Evolutionary conservation across 805 yeast species (phyloP).

Genomic region (Candida montana): DNA sequence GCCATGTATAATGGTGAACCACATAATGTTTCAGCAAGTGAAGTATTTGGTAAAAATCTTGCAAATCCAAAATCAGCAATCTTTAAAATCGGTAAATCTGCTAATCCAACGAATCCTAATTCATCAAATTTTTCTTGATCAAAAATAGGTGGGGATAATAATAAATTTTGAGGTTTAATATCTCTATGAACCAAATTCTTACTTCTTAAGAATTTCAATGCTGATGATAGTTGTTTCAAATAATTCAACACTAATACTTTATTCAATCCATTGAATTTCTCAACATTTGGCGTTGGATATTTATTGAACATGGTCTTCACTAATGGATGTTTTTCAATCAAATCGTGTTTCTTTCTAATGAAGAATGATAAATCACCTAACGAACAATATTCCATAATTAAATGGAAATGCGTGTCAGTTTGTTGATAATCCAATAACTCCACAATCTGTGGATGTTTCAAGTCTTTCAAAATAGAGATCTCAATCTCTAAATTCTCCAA

Average conservation of each 20-base stretch:
- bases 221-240: conserved; percentile 78
- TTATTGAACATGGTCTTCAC: conserved; percentile 69
- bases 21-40: conserved; percentile 94
- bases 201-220: conserved; percentile 73
- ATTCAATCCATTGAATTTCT: conserved; percentile 72
- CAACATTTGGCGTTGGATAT: conserved; percentile 70
- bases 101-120: conserved; percentile 62
- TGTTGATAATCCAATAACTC: conserved; percentile 77
- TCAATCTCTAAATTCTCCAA: conserved; percentile 90
- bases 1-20: conserved; percentile 99
- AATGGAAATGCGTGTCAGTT: conserved; percentile 71
- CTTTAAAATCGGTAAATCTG: conserved; percentile 86
- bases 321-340: conserved; percentile 70
- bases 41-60: conserved; percentile 84
- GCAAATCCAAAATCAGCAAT: conserved; percentile 99
- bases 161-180: conserved; percentile 85
- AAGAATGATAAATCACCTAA: conserved; percentile 90
- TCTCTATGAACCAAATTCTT: conserved; percentile 91
- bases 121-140: conserved; percentile 50
- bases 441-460: conserved; percentile 92
- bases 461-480: conserved; percentile 78
- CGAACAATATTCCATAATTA: conserved; percentile 95
- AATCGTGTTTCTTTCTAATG: conserved; percentile 69
- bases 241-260: conserved; percentile 76
- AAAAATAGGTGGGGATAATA: conserved; percentile 77